phyloP scores from a whole-genome alignment of 768 basidiomycete genomes.

The Leccinum incarnatum region DNA sequence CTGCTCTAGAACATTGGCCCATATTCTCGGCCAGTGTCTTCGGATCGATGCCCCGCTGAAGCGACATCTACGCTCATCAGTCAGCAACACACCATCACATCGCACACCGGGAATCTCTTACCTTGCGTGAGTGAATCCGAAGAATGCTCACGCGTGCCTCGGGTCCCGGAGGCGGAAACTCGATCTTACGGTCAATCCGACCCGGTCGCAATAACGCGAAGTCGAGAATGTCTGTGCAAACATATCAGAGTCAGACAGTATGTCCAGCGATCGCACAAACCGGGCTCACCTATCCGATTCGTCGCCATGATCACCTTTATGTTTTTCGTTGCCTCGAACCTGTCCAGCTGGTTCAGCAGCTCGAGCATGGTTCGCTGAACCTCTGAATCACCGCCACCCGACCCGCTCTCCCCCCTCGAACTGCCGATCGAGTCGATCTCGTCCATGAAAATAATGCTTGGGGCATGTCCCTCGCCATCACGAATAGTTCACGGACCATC shows the following conservation, averaged over 20 bases:
- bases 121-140: slow-evolving; percentile 56
- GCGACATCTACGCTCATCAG: slow-evolving; percentile 71
- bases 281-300: slow-evolving; percentile 71
- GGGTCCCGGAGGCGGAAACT: slow-evolving; percentile 75
- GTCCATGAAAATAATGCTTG: slow-evolving; percentile 99
- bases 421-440: slow-evolving; percentile 98
- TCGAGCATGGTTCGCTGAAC: slow-evolving; percentile 34
- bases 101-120: slow-evolving; percentile 16
- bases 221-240: slow-evolving; percentile 79
- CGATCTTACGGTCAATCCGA: slow-evolving; percentile 63
- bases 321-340: not conserved
- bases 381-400: slow-evolving; percentile 82
- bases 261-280: not conserved
- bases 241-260: slow-evolving; percentile 16
- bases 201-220: slow-evolving; percentile 90
- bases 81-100: not conserved
- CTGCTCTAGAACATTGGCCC: slow-evolving; percentile 98
- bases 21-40: slow-evolving; percentile 96
- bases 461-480: slow-evolving; percentile 98
- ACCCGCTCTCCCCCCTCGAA: slow-evolving; percentile 78
- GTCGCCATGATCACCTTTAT: not conserved
- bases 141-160: slow-evolving; percentile 92
- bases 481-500: slow-evolving; percentile 97
- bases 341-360: not conserved
- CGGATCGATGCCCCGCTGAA: slow-evolving; percentile 97